These are phyloP conservation scores for Coprinopsis strossmayeri DNA, from an alignment of 768 basidiomycete species.

Conservation along the genomic window DNA sequence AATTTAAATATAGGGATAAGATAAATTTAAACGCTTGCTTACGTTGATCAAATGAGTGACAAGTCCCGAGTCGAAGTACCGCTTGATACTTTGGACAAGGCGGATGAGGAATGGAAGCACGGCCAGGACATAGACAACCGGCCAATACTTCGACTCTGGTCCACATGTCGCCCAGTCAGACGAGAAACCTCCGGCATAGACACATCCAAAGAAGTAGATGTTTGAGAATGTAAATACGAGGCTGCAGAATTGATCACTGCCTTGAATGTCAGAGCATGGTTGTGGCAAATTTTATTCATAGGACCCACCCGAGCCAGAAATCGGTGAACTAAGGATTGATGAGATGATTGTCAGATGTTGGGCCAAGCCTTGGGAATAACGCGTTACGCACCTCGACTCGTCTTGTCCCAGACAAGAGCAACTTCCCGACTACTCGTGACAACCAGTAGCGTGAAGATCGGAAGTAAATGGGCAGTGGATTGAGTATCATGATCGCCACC, in stretches of 20 bases:
- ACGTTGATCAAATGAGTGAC: slow-evolving; percentile 86
- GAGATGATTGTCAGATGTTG: too few species aligned
- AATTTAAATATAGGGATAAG: not conserved
- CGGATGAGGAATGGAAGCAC: slow-evolving; percentile 70
- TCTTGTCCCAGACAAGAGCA: slow-evolving; percentile 62
- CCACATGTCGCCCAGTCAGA: slow-evolving; percentile 45
- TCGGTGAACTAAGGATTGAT: slow-evolving; percentile 59
- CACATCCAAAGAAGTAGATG: slow-evolving; percentile 68
- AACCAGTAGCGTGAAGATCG: slow-evolving; percentile 78
- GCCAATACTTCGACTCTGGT: slow-evolving; percentile 47
- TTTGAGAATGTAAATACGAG: slow-evolving; percentile 69
- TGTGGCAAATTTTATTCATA: slow-evolving; percentile 1
- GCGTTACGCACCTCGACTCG: slow-evolving; percentile 68
- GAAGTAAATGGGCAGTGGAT: slow-evolving; percentile 68
- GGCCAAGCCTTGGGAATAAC: too few species aligned
- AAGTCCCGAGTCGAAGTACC: slow-evolving; percentile 74
- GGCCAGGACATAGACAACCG: slow-evolving; percentile 49
- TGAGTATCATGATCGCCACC: slow-evolving; percentile 49
- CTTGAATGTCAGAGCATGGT: not conserved
- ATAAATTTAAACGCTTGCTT: too few species aligned
- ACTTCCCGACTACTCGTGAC: slow-evolving; percentile 51
- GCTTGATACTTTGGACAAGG: slow-evolving; percentile 79
- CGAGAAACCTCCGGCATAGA: slow-evolving; percentile 54
- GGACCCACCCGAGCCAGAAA: slow-evolving; percentile 80
- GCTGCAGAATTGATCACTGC: slow-evolving; percentile 79